These are phyloP conservation scores for Aspergillus floridensis DNA, from an alignment of 2,329 filamentous ascomycete genomes.

Conservation along the genomic window DNA sequence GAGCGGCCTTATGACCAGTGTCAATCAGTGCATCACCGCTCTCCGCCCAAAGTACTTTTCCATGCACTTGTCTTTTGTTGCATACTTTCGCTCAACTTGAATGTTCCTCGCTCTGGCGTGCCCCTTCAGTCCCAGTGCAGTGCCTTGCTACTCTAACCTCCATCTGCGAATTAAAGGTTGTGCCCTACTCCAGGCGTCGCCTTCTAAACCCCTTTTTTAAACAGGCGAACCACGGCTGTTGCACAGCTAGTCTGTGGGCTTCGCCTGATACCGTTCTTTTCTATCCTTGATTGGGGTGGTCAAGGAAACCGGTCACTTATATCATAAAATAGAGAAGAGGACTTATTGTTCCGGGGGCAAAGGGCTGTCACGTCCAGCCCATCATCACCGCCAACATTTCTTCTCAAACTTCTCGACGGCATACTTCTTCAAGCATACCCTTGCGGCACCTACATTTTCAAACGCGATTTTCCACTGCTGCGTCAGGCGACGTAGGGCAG, in stretches of 20 bases:
- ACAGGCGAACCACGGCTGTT: not conserved
- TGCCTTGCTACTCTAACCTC: not conserved
- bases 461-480: constrained; percentile 36
- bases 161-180: not conserved
- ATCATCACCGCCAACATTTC: constrained; percentile 78
- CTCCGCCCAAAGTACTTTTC: constrained; percentile 3
- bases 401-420: constrained; percentile 64
- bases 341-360: constrained; percentile 1
- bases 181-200: not conserved
- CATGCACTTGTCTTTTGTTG: not conserved
- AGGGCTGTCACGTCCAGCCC: constrained; percentile 77
- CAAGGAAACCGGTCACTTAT: not conserved
- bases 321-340: not conserved
- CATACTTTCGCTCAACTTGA: not conserved
- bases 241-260: not conserved
- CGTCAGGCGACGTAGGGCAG: constrained; percentile 36
- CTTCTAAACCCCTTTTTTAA: not conserved
- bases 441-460: constrained; percentile 65
- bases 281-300: not conserved
- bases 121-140: constrained; percentile 10
- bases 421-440: constrained; percentile 73
- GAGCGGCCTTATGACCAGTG: constrained; percentile 14
- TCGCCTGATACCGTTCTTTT: not conserved
- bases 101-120: not conserved
- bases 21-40: constrained; percentile 11